Conservation (phyloP, 768 basidiomycete genomes). For the Tylopilus sp. region DNA sequence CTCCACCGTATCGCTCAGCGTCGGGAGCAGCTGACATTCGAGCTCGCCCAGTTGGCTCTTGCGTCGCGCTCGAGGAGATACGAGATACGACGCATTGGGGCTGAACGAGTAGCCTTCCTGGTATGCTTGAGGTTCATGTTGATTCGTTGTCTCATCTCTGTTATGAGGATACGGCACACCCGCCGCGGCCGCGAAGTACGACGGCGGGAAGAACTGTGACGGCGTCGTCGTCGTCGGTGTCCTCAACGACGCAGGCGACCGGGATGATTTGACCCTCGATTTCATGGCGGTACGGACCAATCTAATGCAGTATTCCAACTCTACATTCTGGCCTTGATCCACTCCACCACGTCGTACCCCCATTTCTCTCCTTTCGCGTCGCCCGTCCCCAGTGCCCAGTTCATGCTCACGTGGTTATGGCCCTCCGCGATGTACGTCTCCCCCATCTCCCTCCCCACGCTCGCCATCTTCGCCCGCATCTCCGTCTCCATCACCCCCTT, state of each 20-base stretch:
- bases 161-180: constrained; percentile 29
- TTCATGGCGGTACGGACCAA: constrained; percentile 2
- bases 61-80: constrained; percentile 19
- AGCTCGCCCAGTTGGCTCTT: constrained; percentile 48
- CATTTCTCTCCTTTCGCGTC: constrained; percentile 60
- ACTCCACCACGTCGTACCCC: constrained; percentile 45
- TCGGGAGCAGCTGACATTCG: constrained; percentile 63
- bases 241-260: constrained; percentile 36
- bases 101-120: constrained; percentile 10
- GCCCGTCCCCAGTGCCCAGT: constrained; percentile 48
- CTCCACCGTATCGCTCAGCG: constrained; percentile 67
- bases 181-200: constrained; percentile 54
- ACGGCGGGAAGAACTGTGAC: constrained; percentile 49
- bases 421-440: constrained; percentile 40
- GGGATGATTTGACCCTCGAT: constrained; percentile 34
- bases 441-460: constrained; percentile 14
- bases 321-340: constrained; percentile 26
- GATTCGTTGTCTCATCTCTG: constrained; percentile 1
- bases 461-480: constrained; percentile 36
- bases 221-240: constrained; percentile 24
- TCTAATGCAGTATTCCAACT: constrained; percentile 5
- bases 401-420: constrained; percentile 64
- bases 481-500: constrained; percentile 37
- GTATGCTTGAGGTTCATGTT: constrained; percentile 2
- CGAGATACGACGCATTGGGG: constrained; percentile 12